A percentile compares a stretch with the other conserved stretches of the same genome.
These are phyloP conservation scores for Geranium rotundifolium DNA, from an alignment of 345 rosid genomes.

Conservation along the genomic window DNA sequence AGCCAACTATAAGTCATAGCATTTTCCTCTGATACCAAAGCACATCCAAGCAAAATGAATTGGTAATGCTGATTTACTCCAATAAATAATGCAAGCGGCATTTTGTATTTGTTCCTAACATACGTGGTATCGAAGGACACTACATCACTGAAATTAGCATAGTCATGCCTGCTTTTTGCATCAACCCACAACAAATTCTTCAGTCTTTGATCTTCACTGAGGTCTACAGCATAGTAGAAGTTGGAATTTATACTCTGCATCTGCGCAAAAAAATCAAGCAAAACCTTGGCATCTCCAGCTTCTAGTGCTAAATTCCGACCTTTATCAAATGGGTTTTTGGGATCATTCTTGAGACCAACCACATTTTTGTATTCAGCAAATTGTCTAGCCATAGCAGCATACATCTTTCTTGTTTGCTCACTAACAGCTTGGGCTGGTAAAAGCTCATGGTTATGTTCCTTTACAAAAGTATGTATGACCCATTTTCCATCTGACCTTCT, in stretches of 20 bases:
- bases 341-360: conserved; percentile 36
- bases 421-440: conserved; percentile 59
- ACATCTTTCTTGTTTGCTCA: conserved; percentile 51
- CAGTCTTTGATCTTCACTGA: conserved; percentile 41
- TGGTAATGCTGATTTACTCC: conserved; percentile 58
- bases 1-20: conserved; percentile 38
- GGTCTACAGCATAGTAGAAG: conserved; percentile 44
- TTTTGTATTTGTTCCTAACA: conserved; percentile 34
- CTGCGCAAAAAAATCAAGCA: conserved; percentile 35
- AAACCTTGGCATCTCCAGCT: conserved; percentile 29
- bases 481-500: conserved; percentile 52
- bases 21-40: conserved; percentile 41
- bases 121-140: conserved; percentile 42
- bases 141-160: conserved; percentile 33
- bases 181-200: conserved; percentile 45
- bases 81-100: conserved; percentile 44
- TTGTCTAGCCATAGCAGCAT: conserved; percentile 50
- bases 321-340: conserved; percentile 30
- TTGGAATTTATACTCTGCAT: conserved; percentile 40
- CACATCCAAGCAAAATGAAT: conserved; percentile 47
- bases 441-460: conserved; percentile 61
- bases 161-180: conserved; percentile 52
- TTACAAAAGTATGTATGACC: conserved; percentile 46
- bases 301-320: conserved; percentile 29
- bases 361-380: conserved; percentile 46